Evolutionary conservation across 345 rosid species (phyloP), one percentile per base, ranked within the genome.

Genomic region (Boechera divaricarpa): DNA sequence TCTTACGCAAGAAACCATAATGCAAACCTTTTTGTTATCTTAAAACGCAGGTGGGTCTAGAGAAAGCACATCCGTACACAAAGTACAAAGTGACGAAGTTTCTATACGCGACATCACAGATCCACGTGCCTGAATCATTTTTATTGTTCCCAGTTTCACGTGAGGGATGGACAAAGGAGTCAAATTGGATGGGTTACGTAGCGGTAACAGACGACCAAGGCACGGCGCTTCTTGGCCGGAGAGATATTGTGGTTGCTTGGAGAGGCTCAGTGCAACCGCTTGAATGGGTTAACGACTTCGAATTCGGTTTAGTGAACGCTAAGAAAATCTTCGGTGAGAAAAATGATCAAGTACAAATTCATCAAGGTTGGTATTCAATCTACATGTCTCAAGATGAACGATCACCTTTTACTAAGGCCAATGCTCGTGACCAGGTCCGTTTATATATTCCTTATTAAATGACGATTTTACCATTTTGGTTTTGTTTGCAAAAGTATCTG

Each of bases 321-420:
- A 58, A 81, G 1, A 81, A 85, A 2, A 72, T 94, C 4, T 74
- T 94, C 7, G 96, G 88, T 5, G 65, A 74, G 12, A 71, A 16
- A 6, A 49, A 64, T 12, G 48, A 63, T 11, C 77, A 78, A 65
- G 63, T 82, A 3, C 81, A 84, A 75, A 85, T 94, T 55, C 98
- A 94, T 56, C 87, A 87, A 81, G 98, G 97, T 35, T 94, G 96
- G 96, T 82, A 87, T 63, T 91, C 96, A 3, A 85, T 94, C n/a
- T 94, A 91, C 72, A 90, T 91, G 52, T 90, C 98, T 5, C 79
- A 76, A 0, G 94, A 91, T 69, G 72, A 83, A 2, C 88, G 87
- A 28, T 94, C 96, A 2, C 87, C 87, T 10, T 94, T 77, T 72
- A 88, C 41, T 51, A 84, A 75, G 26, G 75, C 76, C 56, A 86